Conservation (phyloP, 495 filamentous ascomycete genomes). For the Annulohypoxylon maeteangense region DNA sequence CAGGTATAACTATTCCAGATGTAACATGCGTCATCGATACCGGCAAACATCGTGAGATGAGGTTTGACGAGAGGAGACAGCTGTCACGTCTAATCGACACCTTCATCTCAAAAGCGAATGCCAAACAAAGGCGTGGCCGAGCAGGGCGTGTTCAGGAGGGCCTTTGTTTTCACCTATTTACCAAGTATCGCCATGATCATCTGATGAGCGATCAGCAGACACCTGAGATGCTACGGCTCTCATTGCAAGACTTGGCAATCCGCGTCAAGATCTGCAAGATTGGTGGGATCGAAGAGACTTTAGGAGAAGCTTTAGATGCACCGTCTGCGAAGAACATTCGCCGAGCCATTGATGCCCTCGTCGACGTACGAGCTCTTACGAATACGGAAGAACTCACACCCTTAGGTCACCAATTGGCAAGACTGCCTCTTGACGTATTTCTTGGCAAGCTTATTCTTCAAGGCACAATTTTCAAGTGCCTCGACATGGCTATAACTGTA, state of each 20-base stretch:
- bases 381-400: conserved; percentile 82
- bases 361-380: conserved; percentile 93
- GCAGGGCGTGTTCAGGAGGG: conserved; percentile 96
- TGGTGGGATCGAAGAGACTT: conserved; percentile 87
- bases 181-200: conserved; percentile 81
- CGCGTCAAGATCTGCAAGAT: conserved; percentile 98
- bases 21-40: conserved; percentile 95
- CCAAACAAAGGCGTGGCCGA: conserved; percentile 91
- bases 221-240: conserved; percentile 93
- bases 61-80: conserved; percentile 90
- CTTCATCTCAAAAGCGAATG: conserved; percentile 93
- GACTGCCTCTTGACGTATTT: conserved; percentile 91
- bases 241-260: conserved; percentile 91
- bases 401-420: conserved; percentile 84
- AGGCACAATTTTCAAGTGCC: conserved; percentile 83
- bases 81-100: conserved; percentile 89
- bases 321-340: conserved; percentile 91
- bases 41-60: conserved; percentile 96
- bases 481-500: conserved; percentile 89
- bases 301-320: conserved; percentile 89
- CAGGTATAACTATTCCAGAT: conserved; percentile 96
- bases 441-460: conserved; percentile 91
- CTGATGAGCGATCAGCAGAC: conserved; percentile 90
- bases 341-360: conserved; percentile 87
- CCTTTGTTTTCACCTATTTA: conserved; percentile 95